Evolutionary conservation across 1,284 basidiomycete genomes (phyloP), one percentile per base, ranked within the genome.

Genomic region (Fomitiporia mediterranea): DNA sequence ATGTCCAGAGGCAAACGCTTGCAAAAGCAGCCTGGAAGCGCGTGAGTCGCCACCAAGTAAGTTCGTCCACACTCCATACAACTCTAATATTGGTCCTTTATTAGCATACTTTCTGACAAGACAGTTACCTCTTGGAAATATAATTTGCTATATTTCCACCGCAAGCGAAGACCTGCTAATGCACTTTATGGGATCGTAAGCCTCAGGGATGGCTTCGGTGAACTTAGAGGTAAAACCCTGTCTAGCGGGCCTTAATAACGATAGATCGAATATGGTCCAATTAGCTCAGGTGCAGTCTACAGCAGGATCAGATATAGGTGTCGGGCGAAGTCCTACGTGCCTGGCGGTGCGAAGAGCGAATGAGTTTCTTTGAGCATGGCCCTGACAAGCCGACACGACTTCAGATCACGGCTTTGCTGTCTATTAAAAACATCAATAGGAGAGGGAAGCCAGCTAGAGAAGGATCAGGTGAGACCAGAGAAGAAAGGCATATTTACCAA

Each of bases 401-500:
- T 15, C 27, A 32, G 25, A 25, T 28, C 50, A 39, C 37, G 17
- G 37, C 27, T 23, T 23, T 35, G 13, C 15, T 19, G 23, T 17
- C n/a, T 37, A 21, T 13, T 21, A 39, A 27, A 25, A 30, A 27
- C 35, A 40, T 39, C 37, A 39, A 27, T 27, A 25, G 30, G 23
- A 28, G 38, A 39, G 42, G 23, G 3, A 17, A 38, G 5, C 34
- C 27, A 8, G 28, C n/a, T 35, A 30, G 44, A 43, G 40, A 32
- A 21, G 17, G 15, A 43, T n/a, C 39, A 19, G 25, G 39, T 28
- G 39, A 2, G 21, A 30, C 44, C 23, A 53, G 40, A 23, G 30
- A 35, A n/a, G 9, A 43, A 53, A 43, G 27, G 39, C 9, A 21
- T 21, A 32, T 43, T 53, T 53, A 53, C 51, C 51, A 40, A 53